Evolutionary conservation across 495 filamentous ascomycete species (phyloP).

Genomic region (Neurospora sublineolata): DNA sequence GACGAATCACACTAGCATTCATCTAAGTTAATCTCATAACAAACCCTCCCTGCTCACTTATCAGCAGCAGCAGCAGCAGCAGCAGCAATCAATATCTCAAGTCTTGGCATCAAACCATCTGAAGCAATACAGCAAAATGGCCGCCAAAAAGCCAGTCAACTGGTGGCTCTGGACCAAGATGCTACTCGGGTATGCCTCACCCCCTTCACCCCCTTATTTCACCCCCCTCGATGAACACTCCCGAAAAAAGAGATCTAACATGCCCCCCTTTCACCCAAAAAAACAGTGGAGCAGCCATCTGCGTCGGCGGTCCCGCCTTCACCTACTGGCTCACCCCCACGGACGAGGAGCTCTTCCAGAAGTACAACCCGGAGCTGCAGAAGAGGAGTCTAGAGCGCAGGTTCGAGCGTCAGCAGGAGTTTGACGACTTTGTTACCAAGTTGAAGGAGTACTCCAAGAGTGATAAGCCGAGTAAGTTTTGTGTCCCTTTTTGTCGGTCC

Average conservation of each 20-base stretch:
- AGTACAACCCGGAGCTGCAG: slow-evolving; percentile 88
- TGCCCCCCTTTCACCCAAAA: neutral
- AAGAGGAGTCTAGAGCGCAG: slow-evolving; percentile 68
- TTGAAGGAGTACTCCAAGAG: slow-evolving; percentile 86
- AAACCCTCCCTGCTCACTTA: neutral
- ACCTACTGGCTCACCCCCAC: slow-evolving; percentile 71
- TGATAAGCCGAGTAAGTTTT: slow-evolving; percentile 58
- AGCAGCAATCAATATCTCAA: neutral
- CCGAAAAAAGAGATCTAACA: neutral
- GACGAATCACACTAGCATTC: neutral
- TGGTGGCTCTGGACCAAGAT: slow-evolving; percentile 29
- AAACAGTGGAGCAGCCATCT: slow-evolving; percentile 52
- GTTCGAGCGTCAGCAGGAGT: slow-evolving; percentile 63
- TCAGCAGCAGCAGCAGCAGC: neutral
- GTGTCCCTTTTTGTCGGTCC: neutral
- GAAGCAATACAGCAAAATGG: slow-evolving; percentile 5
- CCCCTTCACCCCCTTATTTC: neutral
- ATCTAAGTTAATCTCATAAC: neutral
- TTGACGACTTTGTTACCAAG: slow-evolving; percentile 71
- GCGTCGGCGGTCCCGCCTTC: slow-evolving; percentile 75
- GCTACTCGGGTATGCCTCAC: slow-evolving; percentile 15
- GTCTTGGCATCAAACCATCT: neutral
- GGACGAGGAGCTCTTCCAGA: slow-evolving; percentile 83
- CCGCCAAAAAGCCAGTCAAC: slow-evolving; percentile 22
- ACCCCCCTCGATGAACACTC: neutral